Evolutionary conservation across 2,329 filamentous ascomycete species (phyloP).

Genomic region (Coniosporium tulheliwenetii): DNA sequence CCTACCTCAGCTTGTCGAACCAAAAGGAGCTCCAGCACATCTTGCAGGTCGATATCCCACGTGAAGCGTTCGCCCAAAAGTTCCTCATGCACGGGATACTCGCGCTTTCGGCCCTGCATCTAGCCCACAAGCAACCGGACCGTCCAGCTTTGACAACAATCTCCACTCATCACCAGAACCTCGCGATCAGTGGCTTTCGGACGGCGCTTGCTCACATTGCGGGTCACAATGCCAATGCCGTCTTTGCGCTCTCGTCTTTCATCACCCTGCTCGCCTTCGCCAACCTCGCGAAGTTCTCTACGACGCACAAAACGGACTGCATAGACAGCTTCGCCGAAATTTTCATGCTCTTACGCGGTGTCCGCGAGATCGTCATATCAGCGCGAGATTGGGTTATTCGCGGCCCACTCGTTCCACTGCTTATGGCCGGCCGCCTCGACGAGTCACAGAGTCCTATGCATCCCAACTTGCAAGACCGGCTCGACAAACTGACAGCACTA

Average conservation of each 20-base stretch:
- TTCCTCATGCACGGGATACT: conserved; percentile 13
- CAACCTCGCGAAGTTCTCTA: neutral
- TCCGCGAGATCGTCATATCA: neutral
- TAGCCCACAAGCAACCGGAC: conserved; percentile 5
- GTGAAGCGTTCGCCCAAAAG: conserved; percentile 8
- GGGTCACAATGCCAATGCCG: neutral
- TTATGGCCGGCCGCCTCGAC: no score
- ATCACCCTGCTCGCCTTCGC: neutral
- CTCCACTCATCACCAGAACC: neutral
- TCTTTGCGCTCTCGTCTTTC: neutral
- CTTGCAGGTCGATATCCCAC: conserved; percentile 4
- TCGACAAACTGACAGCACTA: no score
- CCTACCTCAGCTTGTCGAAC: neutral
- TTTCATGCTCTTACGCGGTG: neutral
- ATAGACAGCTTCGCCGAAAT: neutral
- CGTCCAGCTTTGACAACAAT: neutral
- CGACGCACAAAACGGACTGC: neutral
- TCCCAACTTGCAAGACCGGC: no score
- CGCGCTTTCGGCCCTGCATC: conserved; percentile 9
- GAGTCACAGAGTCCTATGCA: no score
- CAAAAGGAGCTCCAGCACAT: neutral
- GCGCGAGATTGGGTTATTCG: no score
- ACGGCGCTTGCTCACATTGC: neutral
- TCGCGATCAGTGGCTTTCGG: neutral
- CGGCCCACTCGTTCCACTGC: no score